phyloP scores from a whole-genome alignment of 208 protist species.

The Trypanosoma congolense region DNA sequence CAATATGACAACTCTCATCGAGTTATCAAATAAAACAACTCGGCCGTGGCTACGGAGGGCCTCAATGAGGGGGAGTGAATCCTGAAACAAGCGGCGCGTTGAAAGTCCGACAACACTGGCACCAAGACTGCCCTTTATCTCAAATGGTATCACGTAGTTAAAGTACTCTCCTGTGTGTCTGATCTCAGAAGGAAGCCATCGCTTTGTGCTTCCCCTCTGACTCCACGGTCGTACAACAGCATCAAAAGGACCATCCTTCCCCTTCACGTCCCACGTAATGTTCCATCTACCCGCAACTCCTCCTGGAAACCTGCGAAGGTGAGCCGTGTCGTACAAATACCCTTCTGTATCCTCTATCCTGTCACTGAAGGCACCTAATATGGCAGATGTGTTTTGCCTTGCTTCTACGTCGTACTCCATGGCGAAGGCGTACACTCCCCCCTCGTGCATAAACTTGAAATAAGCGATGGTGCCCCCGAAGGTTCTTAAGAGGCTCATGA shows the following conservation, averaged over 20 bases:
- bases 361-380: slow-evolving; percentile 8
- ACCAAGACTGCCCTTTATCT: slow-evolving; percentile 33
- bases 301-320: background rate
- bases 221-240: slow-evolving; percentile 40
- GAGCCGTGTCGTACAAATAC: slow-evolving; percentile 6
- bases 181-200: slow-evolving; percentile 14
- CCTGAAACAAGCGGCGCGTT: slow-evolving; percentile 30
- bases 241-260: slow-evolving; percentile 26
- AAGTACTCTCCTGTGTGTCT: slow-evolving; percentile 34
- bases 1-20: slow-evolving; percentile 37
- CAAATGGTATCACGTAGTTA: slow-evolving; percentile 69
- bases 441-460: slow-evolving; percentile 18
- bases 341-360: background rate
- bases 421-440: slow-evolving; percentile 11
- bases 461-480: slow-evolving; percentile 17
- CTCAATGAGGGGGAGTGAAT: slow-evolving; percentile 33
- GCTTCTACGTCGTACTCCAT: background rate
- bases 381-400: background rate
- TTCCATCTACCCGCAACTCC: slow-evolving; percentile 6
- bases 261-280: slow-evolving; percentile 8
- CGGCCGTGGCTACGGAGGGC: slow-evolving; percentile 49
- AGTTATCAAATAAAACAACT: slow-evolving; percentile 47
- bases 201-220: slow-evolving; percentile 11
- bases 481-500: slow-evolving; percentile 17
- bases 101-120: slow-evolving; percentile 44